Evolutionary conservation across 1,284 basidiomycete genomes (phyloP).

Genomic region (Tilletia caries): DNA sequence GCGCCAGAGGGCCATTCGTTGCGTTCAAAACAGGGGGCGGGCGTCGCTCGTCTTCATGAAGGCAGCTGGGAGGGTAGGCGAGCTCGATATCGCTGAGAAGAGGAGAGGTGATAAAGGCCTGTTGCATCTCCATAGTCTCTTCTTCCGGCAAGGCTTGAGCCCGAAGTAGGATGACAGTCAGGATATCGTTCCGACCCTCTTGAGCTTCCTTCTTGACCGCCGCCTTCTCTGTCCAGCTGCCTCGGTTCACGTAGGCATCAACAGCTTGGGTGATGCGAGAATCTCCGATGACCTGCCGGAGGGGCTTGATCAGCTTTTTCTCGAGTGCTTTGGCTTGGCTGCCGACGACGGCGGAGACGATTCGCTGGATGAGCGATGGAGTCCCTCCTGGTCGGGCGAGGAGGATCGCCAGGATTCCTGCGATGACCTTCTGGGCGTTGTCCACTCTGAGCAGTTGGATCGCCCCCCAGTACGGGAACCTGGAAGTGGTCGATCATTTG

Average conservation of each 20-base stretch:
- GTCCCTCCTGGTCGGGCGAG: constrained; percentile 46
- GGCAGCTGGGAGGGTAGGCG: constrained; percentile 42
- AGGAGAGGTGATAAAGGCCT: constrained; percentile 43
- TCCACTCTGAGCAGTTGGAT: constrained; percentile 49
- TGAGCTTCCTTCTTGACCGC: constrained; percentile 28
- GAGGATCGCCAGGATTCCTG: constrained; percentile 44
- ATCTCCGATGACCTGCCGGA: constrained; percentile 43
- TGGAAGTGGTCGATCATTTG: too few species aligned
- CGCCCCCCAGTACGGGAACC: constrained; percentile 51
- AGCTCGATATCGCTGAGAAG: constrained; percentile 35
- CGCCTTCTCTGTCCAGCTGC: constrained; percentile 36
- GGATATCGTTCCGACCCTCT: constrained; percentile 40
- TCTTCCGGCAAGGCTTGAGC: not conserved
- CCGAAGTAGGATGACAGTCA: constrained; percentile 43
- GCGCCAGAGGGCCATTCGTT: constrained; percentile 36
- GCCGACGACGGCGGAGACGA: constrained; percentile 43
- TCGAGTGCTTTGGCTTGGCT: constrained; percentile 37
- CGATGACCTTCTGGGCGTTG: constrained; percentile 48
- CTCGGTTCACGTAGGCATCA: constrained; percentile 47
- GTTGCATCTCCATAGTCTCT: constrained; percentile 43
- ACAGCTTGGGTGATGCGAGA: constrained; percentile 40
- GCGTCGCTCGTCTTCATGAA: constrained; percentile 20
- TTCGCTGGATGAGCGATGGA: constrained; percentile 49
- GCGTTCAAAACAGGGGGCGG: constrained; percentile 37
- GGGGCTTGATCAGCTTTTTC: constrained; percentile 42